Base-by-base conservation (phyloP, 768 basidiomycete species). In the Chalciporus pseudorubinellus region DNA sequence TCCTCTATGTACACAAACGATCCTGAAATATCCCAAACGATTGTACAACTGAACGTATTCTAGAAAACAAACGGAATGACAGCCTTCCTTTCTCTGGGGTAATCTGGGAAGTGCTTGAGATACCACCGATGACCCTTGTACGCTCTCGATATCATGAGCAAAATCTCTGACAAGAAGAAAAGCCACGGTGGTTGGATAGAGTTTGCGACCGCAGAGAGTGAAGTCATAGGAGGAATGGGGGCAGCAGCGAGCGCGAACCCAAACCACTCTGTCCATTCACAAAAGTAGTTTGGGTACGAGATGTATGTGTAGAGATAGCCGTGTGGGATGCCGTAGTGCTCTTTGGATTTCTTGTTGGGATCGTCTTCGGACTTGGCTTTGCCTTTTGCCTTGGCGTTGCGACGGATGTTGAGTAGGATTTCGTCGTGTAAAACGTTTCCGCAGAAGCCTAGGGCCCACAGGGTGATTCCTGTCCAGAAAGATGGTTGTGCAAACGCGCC, bases 211-310 rank as follows among this genome's bases (percentile, higher is more conserved):
- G 71, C 67, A 38, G 77, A 75, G 5, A 59, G 43, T 8, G 72
- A 63, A 41, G 62, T 52, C 62, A 46, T 18, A 52, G 42, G 48
- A 18, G 77, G 81, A 1, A 76, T 8, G 1, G 85, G 82, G 6
- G 81, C 72, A 4, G 89, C 80, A 6, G 90, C 89, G 34, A 97
- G 66, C 2, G 91, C 87, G 67, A 87, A 98, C 8, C 89, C 92
- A 10, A 82, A 58, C 94, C 95, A 98, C 70, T 98, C 95, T 49
- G 87, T 52, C 95, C 95, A 98, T 66, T 98, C 95, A 70, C 87
- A 92, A 18, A 92, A 72, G 72, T 98, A 98, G 68, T 97, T 93
- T 10, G 95, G 95, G 72, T 85, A 95, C 6, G 92, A 92, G 60
- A 98, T 74, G 62, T 81, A 85, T 39, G 67, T 60, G 75, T 88